Conservation (phyloP, 176 grass and related monocot genomes). For the Cenchrus purpureus region DNA sequence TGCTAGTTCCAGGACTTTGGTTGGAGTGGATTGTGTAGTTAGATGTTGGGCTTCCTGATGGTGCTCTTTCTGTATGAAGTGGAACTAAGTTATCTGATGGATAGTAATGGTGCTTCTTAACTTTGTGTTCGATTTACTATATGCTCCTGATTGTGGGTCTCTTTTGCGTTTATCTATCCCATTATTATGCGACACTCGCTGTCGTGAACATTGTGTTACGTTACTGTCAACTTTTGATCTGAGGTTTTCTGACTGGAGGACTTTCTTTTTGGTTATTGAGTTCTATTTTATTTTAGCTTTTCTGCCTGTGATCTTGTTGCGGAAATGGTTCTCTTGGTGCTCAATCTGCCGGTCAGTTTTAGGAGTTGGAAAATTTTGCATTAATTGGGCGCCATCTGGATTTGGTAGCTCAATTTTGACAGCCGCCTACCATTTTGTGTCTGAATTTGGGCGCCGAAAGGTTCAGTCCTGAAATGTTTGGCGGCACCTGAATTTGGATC, state of each 20-base stretch:
- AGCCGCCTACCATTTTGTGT: not conserved
- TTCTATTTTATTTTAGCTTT: not conserved
- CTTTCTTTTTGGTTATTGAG: not conserved
- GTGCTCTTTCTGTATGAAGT: not conserved
- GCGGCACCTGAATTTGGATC: not conserved
- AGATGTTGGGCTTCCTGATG: not conserved
- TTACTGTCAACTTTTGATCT: no score
- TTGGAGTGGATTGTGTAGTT: not conserved
- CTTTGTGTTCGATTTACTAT: not conserved
- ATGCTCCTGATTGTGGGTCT: not conserved
- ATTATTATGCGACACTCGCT: no score
- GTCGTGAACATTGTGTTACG: no score
- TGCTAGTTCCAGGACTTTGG: not conserved
- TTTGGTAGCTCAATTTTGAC: not conserved
- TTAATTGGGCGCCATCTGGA: not conserved
- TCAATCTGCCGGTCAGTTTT: not conserved
- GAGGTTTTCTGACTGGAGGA: no score
- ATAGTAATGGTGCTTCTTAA: not conserved
- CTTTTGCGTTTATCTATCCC: no score
- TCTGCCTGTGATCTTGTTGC: no score
- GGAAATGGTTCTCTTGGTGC: no score
- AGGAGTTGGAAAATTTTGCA: not conserved
- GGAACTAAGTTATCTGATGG: no score
- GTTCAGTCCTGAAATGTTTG: not conserved
- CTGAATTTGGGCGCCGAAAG: not conserved